Evolutionary conservation across 148 eudicot genomes (phyloP).

Genomic region (Dianthus caryophyllus): DNA sequence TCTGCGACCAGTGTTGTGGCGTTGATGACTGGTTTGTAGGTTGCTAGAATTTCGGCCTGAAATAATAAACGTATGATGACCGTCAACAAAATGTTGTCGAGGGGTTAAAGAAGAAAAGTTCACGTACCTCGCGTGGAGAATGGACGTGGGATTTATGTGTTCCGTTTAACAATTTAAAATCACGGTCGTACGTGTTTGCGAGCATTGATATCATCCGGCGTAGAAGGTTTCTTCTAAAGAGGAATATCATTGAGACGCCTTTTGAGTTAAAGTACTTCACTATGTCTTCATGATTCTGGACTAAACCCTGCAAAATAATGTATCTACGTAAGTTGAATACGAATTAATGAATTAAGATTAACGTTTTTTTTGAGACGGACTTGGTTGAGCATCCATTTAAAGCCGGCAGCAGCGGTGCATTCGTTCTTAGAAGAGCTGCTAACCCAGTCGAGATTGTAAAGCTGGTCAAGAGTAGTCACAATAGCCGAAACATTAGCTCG

Average conservation of each 20-base stretch:
- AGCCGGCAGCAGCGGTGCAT: conserved; percentile 93
- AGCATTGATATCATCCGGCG: conserved; percentile 82
- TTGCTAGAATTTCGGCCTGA: conserved; percentile 79
- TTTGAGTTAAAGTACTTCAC: conserved; percentile 56
- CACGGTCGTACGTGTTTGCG: conserved; percentile 74
- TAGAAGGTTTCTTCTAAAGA: conserved; percentile 77
- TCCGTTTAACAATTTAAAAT: conserved; percentile 52
- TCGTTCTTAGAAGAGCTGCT: conserved; percentile 86
- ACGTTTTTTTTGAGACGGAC: too few relatives aligned
- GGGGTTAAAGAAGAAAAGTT: neutral
- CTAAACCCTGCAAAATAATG: conserved; percentile 54
- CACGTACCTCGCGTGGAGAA: too few relatives aligned
- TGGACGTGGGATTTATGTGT: too few relatives aligned
- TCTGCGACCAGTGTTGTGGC: conserved; percentile 49
- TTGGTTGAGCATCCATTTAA: conserved; percentile 99
- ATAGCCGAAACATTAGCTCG: conserved; percentile 62
- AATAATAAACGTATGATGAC: neutral
- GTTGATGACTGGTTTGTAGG: conserved; percentile 59
- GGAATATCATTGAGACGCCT: conserved; percentile 72
- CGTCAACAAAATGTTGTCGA: neutral
- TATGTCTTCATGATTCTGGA: conserved; percentile 67
- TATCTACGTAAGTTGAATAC: conserved; percentile 7
- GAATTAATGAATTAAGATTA: too few relatives aligned
- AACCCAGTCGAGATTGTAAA: conserved; percentile 70
- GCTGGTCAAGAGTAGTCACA: conserved; percentile 59